Evolutionary conservation across 176 grass and related monocot genomes (phyloP).

Genomic region (Rhynchospora breviuscula): DNA sequence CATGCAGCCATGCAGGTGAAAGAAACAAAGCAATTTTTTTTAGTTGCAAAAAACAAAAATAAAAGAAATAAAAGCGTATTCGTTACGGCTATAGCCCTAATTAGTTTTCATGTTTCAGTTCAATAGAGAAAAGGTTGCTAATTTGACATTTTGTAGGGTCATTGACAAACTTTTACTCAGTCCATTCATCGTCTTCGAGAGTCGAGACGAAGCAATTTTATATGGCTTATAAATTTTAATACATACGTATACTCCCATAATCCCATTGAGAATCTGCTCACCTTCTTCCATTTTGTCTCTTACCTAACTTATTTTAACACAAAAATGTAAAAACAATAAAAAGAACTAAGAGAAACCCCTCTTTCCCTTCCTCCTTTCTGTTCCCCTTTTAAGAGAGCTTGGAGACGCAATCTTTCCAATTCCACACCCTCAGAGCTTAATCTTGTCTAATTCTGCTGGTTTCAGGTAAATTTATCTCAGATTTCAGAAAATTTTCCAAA

Average conservation of each 20-base stretch:
- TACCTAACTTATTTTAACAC: neutral
- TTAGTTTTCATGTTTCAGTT: neutral
- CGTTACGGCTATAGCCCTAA: too few relatives aligned
- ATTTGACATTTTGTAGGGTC: neutral
- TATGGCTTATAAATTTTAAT: neutral
- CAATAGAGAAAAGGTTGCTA: neutral
- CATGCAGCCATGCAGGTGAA: too few relatives aligned
- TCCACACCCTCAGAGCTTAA: neutral
- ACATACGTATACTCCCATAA: too few relatives aligned
- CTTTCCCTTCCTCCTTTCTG: neutral
- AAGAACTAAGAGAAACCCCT: neutral
- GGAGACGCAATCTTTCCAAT: neutral
- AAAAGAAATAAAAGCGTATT: too few relatives aligned
- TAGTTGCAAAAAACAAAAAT: too few relatives aligned
- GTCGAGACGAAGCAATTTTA: neutral
- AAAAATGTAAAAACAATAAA: neutral
- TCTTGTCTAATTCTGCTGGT: neutral
- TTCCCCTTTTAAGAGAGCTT: slow-evolving; percentile 3
- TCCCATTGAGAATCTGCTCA: neutral
- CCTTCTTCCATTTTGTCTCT: neutral
- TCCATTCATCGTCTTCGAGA: neutral
- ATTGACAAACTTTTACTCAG: neutral
- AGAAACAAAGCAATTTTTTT: too few relatives aligned
- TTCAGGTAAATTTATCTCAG: slow-evolving; percentile 9
- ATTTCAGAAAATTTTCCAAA: neutral